These are phyloP conservation scores for Blepharisma japonicum DNA, from an alignment of 73 alveolate species.

Conservation along the genomic window DNA sequence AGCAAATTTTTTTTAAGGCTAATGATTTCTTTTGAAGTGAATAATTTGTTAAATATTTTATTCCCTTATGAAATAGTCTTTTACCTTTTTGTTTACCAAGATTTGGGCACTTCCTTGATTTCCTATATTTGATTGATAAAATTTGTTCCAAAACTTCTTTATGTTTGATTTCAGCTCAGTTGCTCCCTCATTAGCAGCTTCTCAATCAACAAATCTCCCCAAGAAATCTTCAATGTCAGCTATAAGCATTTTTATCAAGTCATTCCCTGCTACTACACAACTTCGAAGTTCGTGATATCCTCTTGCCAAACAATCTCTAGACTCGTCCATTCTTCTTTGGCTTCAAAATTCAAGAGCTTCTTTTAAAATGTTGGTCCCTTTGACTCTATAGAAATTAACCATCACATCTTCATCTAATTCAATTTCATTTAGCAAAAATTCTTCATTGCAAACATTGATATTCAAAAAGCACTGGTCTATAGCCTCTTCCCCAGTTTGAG, in stretches of 20 bases:
- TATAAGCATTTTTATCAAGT: not conserved
- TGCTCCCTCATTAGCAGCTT: not conserved
- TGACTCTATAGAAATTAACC: conserved; percentile 42
- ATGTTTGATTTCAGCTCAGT: not conserved
- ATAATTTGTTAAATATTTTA: too few relatives aligned
- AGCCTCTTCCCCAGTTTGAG: not conserved
- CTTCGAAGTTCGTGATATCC: not conserved
- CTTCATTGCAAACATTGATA: not conserved
- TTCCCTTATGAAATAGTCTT: too few relatives aligned
- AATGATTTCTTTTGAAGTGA: too few relatives aligned
- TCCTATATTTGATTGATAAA: too few relatives aligned
- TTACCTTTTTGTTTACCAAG: too few relatives aligned
- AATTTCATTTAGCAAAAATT: not conserved
- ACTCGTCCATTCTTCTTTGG: conserved; percentile 31
- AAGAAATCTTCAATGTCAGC: conserved; percentile 26
- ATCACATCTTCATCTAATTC: conserved; percentile 39
- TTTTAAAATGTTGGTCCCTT: conserved; percentile 37
- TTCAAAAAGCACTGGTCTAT: not conserved
- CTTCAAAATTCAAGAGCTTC: conserved; percentile 40
- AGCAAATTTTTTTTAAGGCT: too few relatives aligned
- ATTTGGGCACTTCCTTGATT: too few relatives aligned
- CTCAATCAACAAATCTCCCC: not conserved
- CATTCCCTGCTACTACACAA: conserved; percentile 3
- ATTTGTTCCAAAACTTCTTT: too few relatives aligned
- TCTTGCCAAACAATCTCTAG: conserved; percentile 17